Conservation (phyloP, 495 filamentous ascomycete genomes). For the Hypoxylon fuscum region DNA sequence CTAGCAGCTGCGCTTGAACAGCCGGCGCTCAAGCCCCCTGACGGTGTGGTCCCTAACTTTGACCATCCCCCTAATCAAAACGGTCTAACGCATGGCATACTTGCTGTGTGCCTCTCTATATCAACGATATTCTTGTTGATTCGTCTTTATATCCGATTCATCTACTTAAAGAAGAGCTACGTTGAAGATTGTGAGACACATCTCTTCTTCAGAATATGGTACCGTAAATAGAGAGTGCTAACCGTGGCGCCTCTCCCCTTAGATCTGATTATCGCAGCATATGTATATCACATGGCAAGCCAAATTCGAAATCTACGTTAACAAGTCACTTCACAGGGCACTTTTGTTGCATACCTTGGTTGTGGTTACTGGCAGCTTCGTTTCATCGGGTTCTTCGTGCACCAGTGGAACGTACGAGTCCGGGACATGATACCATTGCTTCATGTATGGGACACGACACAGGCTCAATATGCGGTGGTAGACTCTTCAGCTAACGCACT, state of each 20-base stretch:
- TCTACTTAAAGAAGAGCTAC: constrained; percentile 3
- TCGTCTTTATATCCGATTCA: background rate
- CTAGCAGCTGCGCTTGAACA: too few relatives aligned
- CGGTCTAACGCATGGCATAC: background rate
- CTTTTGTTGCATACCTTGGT: background rate
- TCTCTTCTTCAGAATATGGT: background rate
- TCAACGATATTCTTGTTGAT: background rate
- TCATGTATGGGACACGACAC: background rate
- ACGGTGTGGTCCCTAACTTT: background rate
- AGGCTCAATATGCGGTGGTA: too few relatives aligned
- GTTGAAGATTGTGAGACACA: constrained; percentile 3
- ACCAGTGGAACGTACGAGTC: constrained; percentile 3
- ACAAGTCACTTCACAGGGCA: background rate
- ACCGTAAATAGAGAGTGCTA: too few relatives aligned
- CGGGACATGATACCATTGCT: background rate
- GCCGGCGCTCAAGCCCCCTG: constrained; percentile 1
- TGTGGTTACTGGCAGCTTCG: background rate
- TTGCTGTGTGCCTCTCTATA: background rate
- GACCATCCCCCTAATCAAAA: constrained; percentile 2
- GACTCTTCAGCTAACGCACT: too few relatives aligned
- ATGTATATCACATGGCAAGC: background rate
- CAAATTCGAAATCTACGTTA: background rate
- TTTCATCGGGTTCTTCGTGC: too few relatives aligned
- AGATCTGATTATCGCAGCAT: background rate
- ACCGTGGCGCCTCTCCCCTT: too few relatives aligned